A percentile compares a stretch with the other conserved stretches of the same genome.
phyloP scores from a whole-genome alignment of 306 rosid genomes.

The Ormosia emarginata region DNA sequence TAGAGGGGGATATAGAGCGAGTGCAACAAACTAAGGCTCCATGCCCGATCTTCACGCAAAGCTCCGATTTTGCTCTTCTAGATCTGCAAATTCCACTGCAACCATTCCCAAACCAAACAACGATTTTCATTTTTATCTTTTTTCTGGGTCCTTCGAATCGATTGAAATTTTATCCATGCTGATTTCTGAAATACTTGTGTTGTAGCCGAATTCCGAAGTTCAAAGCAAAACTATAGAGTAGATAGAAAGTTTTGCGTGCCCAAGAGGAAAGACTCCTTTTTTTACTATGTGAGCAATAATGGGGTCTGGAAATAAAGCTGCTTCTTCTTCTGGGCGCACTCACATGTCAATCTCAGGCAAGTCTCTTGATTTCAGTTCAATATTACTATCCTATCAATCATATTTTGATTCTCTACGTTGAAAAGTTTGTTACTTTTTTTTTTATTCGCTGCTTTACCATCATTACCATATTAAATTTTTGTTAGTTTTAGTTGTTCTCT shows the following conservation, averaged over 20 bases:
- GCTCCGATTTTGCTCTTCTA: slow-evolving; percentile 15
- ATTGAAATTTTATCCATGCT: neutral
- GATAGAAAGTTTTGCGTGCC: neutral
- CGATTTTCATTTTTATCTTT: neutral
- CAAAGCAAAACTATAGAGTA: neutral
- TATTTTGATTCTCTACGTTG: neutral
- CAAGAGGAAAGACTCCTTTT: neutral
- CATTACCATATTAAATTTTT: neutral
- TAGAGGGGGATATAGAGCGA: neutral
- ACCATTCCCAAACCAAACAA: neutral
- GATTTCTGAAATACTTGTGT: neutral
- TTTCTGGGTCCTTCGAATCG: neutral
- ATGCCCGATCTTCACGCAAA: slow-evolving; percentile 30
- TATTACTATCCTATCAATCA: neutral
- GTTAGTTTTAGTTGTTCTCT: neutral
- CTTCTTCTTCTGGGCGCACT: slow-evolving; percentile 32
- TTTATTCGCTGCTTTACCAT: neutral
- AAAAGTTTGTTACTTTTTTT: neutral
- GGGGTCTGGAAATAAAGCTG: slow-evolving; percentile 27
- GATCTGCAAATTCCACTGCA: slow-evolving; percentile 20
- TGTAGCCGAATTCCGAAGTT: neutral
- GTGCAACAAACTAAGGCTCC: slow-evolving; percentile 18
- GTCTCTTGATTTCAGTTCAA: slow-evolving; percentile 4
- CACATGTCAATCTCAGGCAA: slow-evolving; percentile 37
- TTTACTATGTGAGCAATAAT: slow-evolving; percentile 30